Evolutionary conservation across 768 basidiomycete species (phyloP), one percentile per base, ranked within the genome.

Genomic region (Amanita brunnescens): DNA sequence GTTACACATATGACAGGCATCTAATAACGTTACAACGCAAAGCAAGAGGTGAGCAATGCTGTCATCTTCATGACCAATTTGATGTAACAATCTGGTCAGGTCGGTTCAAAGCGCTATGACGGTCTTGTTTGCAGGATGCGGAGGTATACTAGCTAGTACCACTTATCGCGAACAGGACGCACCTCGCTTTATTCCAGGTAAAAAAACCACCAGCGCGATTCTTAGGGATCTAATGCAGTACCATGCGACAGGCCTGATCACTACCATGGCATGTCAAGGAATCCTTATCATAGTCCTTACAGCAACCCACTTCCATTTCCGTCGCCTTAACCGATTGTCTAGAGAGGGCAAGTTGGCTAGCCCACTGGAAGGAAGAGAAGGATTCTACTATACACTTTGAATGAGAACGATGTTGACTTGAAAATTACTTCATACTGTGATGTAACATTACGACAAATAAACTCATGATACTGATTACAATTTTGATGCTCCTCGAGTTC

Each of bases 11-110:
- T 38, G 5, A 10, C 47, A 72, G 68, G 62, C 64, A 39, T 65
- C 71, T 5, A 75, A 75, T 54, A 77, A 77, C 54, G 73, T 75
- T 5, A 72, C 73, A 8, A 71, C 73, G 12, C 74, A 76, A 48
- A 73, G 71, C 48, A 76, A 75, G 62, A 65, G 64, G 69, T 68
- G 49, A 24, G 52, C 20, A 5, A 38, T 26, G 5, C 37, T 48
- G 2, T 2, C 13, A 33, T 12, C 12, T 2, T 2, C 16, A n/a
- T 18, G 6, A 38, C 9, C 24, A 13, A 23, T 34, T 20, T 26
- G 24, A 37, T 24, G 6, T 29, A 12, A 21, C 32, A 21, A 13
- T 42, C 35, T 23, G 21, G 12, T 48, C 14, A 69, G 63, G 51
- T 66, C 64, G 20, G 65, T 70, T 18, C 62, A 64, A 49, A 70